phyloP scores from a whole-genome alignment of 2,329 filamentous ascomycete genomes.

The Cladophialophora chaetospira region DNA sequence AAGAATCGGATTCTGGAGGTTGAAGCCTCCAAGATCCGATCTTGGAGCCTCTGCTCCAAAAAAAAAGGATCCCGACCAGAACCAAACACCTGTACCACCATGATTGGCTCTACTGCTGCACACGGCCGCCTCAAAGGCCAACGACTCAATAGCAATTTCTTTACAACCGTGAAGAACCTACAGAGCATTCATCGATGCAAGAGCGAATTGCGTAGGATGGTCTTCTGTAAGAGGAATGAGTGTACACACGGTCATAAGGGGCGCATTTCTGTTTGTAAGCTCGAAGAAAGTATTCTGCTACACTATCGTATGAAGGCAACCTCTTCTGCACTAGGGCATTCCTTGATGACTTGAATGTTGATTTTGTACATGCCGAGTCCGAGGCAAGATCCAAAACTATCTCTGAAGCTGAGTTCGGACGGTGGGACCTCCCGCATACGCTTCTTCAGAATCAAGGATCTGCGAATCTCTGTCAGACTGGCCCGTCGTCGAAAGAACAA shows the following conservation, averaged over 20 bases:
- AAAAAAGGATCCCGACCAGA: background rate
- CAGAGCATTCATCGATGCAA: too few relatives aligned
- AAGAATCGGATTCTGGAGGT: background rate
- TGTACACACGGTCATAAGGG: background rate
- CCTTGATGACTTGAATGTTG: background rate
- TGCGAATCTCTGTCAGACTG: too few relatives aligned
- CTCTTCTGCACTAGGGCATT: background rate
- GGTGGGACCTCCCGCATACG: too few relatives aligned
- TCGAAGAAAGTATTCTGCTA: slow-evolving; percentile 7
- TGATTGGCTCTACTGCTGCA: background rate
- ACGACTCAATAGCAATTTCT: too few relatives aligned
- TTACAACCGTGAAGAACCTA: too few relatives aligned
- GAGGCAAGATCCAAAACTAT: too few relatives aligned
- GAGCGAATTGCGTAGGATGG: background rate
- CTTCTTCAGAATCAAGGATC: too few relatives aligned
- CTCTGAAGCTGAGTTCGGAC: too few relatives aligned
- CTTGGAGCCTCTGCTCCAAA: background rate
- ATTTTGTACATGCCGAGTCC: slow-evolving; percentile 29
- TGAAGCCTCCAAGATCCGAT: background rate
- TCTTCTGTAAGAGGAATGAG: background rate
- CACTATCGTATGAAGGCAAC: slow-evolving; percentile 3
- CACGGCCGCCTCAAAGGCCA: background rate
- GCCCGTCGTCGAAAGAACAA: too few relatives aligned
- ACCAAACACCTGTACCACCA: background rate
- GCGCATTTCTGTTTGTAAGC: slow-evolving; percentile 8